phyloP scores from a whole-genome alignment of 2,329 filamentous ascomycete genomes.

The Beauveria caledonica region DNA sequence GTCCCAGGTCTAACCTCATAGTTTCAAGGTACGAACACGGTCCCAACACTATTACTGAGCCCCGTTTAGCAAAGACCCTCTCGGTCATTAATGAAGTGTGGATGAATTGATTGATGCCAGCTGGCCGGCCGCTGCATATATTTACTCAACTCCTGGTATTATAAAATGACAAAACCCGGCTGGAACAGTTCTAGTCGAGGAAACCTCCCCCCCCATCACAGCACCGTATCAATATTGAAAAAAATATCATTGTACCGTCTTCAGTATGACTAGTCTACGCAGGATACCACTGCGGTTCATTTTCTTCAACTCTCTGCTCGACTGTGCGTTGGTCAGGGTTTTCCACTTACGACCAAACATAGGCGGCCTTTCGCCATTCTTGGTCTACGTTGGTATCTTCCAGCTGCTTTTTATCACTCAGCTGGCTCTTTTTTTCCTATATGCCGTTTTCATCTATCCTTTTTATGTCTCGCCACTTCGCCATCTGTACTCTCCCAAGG shows the following conservation, averaged over 20 bases:
- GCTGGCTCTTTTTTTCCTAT: slow-evolving; percentile 11
- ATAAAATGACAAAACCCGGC: neutral
- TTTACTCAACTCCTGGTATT: neutral
- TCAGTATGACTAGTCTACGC: neutral
- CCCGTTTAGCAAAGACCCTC: neutral
- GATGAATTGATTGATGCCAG: neutral
- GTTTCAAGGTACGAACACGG: neutral
- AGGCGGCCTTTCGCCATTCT: neutral
- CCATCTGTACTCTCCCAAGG: slow-evolving; percentile 29
- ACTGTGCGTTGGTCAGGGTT: neutral
- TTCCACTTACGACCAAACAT: neutral
- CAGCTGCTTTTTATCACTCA: neutral
- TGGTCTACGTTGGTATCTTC: neutral
- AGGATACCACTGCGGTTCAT: neutral
- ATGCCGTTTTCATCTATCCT: slow-evolving; percentile 28
- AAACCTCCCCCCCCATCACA: neutral
- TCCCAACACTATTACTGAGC: neutral
- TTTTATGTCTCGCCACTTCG: slow-evolving; percentile 29
- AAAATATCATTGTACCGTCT: neutral
- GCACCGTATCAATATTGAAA: neutral
- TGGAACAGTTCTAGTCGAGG: neutral
- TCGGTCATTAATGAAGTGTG: neutral
- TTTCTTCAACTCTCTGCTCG: neutral
- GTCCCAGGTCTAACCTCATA: neutral
- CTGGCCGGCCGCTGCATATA: neutral